Conservation (phyloP, 2,329 filamentous ascomycete genomes). For the Claviceps sorghi region DNA sequence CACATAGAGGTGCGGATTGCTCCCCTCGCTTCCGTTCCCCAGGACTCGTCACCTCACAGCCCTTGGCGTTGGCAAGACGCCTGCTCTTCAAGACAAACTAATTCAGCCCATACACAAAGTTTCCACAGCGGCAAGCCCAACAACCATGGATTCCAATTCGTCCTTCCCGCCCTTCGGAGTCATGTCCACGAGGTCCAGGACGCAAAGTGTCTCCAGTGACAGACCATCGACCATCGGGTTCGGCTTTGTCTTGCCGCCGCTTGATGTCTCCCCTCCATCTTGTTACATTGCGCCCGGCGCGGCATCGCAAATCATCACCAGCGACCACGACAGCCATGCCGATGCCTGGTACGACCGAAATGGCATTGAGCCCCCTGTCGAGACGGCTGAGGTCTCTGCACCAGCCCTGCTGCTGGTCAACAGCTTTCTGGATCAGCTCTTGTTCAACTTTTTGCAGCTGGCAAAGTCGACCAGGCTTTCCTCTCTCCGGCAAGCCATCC, state of each 20-base stretch:
- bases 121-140: neutral
- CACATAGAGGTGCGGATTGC: no score
- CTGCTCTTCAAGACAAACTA: no score
- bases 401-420: slow-evolving; percentile 70
- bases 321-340: slow-evolving; percentile 65
- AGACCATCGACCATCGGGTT: slow-evolving; percentile 45
- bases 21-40: no score
- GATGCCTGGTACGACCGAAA: slow-evolving; percentile 56
- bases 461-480: slow-evolving; percentile 65
- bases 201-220: slow-evolving; percentile 58
- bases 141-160: slow-evolving; percentile 3
- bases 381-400: slow-evolving; percentile 57
- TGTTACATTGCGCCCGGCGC: slow-evolving; percentile 80
- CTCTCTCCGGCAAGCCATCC: slow-evolving; percentile 65
- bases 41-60: neutral
- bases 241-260: slow-evolving; percentile 51
- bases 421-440: slow-evolving; percentile 79
- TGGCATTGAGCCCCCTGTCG: slow-evolving; percentile 47
- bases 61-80: neutral
- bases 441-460: slow-evolving; percentile 76
- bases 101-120: neutral
- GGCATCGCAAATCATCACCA: slow-evolving; percentile 81
- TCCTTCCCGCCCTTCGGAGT: slow-evolving; percentile 14
- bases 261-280: slow-evolving; percentile 57
- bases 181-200: slow-evolving; percentile 29